Conservation (phyloP, 345 rosid species). For the Abelmoschus esculentus region DNA sequence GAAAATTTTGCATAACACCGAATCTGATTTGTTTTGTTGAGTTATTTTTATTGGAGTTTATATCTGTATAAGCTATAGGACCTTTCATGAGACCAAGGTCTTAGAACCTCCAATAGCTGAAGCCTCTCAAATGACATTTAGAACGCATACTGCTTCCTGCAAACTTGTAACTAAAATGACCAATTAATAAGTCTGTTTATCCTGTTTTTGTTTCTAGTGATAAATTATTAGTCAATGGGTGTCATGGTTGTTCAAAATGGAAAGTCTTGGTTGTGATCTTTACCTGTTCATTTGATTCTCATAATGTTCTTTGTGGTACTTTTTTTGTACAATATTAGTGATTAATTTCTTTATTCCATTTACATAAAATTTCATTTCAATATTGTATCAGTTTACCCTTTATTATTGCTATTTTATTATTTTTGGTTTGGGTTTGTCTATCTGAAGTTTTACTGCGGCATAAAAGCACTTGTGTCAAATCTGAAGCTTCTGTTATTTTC, state of each 20-base stretch:
- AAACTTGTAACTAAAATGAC: neutral
- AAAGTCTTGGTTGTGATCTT: too few relatives aligned
- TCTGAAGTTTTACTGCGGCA: neutral
- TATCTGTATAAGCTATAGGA: neutral
- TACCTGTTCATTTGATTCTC: neutral
- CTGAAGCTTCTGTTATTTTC: slow-evolving; percentile 9
- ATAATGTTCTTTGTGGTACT: neutral
- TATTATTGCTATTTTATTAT: neutral
- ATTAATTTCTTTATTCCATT: neutral
- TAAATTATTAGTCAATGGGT: neutral
- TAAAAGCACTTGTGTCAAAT: neutral
- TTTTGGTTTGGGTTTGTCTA: neutral
- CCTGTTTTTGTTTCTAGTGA: neutral
- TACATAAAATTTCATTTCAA: neutral
- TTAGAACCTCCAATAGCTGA: neutral
- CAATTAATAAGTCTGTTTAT: neutral
- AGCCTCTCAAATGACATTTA: neutral
- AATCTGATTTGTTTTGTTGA: neutral
- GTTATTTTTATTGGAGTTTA: neutral
- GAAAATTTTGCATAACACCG: neutral
- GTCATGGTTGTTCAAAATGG: too few relatives aligned
- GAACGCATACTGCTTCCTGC: neutral
- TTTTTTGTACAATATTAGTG: neutral
- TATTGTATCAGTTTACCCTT: neutral
- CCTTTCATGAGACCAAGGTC: neutral